These are phyloP conservation scores for Rutstroemia sydowiana DNA, from an alignment of 2,329 filamentous ascomycete species.

Conservation along the genomic window DNA sequence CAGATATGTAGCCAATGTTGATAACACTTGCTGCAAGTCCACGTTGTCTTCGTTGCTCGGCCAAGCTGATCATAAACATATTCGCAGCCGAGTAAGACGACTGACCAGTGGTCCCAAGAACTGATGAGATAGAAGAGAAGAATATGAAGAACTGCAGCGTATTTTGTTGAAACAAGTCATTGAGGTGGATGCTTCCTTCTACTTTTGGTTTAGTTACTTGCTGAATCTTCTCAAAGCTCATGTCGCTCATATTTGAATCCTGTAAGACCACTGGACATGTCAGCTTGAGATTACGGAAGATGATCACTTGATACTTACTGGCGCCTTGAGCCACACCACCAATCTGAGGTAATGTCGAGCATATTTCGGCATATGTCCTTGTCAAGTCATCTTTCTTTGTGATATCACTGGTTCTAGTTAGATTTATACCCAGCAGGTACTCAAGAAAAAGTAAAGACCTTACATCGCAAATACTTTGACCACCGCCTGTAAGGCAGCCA, in stretches of 20 bases:
- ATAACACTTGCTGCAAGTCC: constrained; percentile 41
- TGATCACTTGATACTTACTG: too few species aligned
- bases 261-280: constrained; percentile 35
- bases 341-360: constrained; percentile 23
- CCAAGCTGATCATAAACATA: constrained; percentile 34
- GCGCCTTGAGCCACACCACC: constrained; percentile 38
- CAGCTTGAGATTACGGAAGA: too few species aligned
- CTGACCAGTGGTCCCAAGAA: constrained; percentile 29
- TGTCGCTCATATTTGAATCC: constrained; percentile 34
- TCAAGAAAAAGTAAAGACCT: background rate
- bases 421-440: too few species aligned
- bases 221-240: constrained; percentile 30
- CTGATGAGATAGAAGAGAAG: constrained; percentile 33
- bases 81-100: constrained; percentile 10
- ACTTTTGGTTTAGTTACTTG: constrained; percentile 10
- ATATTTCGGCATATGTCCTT: background rate
- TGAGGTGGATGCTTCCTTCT: constrained; percentile 8
- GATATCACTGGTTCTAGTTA: background rate
- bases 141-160: constrained; percentile 35
- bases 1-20: constrained; percentile 44
- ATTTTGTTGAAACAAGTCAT: background rate
- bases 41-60: constrained; percentile 32
- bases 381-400: background rate
- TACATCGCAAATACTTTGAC: background rate
- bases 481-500: background rate